Evolutionary conservation across 2,329 filamentous ascomycete genomes (phyloP).

Genomic region (Stemphylium lycopersici): DNA sequence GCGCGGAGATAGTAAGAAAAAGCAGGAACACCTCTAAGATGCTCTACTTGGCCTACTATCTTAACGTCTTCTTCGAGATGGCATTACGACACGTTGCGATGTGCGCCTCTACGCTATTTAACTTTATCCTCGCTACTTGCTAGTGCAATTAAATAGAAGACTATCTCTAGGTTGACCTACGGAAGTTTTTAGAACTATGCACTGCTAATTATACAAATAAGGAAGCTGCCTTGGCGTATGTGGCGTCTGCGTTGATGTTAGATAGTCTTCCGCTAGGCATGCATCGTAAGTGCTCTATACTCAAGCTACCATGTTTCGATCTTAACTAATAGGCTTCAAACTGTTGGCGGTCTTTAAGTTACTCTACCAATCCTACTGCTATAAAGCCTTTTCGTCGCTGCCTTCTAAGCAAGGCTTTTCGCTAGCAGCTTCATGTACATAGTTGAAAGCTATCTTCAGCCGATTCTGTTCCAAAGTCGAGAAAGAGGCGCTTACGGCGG

Average conservation of each 20-base stretch:
- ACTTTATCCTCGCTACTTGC: constrained; percentile 12
- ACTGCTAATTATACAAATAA: background rate
- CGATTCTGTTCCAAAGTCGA: constrained; percentile 5
- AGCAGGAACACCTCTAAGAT: background rate
- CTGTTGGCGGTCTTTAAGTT: background rate
- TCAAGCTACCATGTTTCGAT: background rate
- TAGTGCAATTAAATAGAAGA: constrained; percentile 12
- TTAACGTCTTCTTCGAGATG: constrained; percentile 14
- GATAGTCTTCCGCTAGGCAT: constrained; percentile 13
- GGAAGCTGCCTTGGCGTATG: constrained; percentile 12
- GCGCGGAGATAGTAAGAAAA: constrained; percentile 13
- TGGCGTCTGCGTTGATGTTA: constrained; percentile 8
- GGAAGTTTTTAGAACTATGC: constrained; percentile 11
- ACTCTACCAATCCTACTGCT: constrained; percentile 8
- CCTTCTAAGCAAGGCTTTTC: background rate
- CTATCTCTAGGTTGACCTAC: constrained; percentile 5
- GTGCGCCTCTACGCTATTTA: constrained; percentile 2
- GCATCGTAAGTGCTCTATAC: constrained; percentile 18
- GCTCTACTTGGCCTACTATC: constrained; percentile 18
- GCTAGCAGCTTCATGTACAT: background rate
- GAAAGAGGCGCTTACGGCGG: background rate
- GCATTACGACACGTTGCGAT: constrained; percentile 7
- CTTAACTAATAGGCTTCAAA: constrained; percentile 5
- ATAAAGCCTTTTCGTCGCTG: constrained; percentile 1
- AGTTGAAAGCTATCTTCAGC: constrained; percentile 2